Evolutionary conservation across 352 stramenopile species (phyloP).

Genomic region (Phytophthora chlamydospora): DNA sequence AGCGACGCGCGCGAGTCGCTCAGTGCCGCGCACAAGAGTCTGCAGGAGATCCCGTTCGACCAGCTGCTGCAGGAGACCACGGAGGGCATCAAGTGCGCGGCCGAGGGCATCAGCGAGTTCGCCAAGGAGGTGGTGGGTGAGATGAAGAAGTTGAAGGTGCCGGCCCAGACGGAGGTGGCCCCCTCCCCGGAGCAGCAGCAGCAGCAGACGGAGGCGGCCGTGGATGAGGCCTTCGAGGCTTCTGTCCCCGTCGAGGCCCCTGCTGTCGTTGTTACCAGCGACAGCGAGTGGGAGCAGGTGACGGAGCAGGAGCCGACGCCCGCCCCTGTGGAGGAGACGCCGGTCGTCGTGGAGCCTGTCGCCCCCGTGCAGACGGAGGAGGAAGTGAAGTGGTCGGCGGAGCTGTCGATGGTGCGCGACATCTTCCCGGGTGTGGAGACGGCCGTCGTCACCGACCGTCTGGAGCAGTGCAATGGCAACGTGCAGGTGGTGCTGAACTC

Average conservation of each 20-base stretch:
- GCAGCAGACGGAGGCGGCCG: slow-evolving; percentile 28
- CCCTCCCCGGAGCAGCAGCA: slow-evolving; percentile 36
- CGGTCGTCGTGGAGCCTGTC: slow-evolving; percentile 46
- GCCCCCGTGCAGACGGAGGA: slow-evolving; percentile 54
- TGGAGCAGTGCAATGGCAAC: slow-evolving; percentile 85
- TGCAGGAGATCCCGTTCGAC: slow-evolving; percentile 88
- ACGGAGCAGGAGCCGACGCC: slow-evolving; percentile 42
- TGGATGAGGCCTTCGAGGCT: slow-evolving; percentile 31
- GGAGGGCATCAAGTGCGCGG: slow-evolving; percentile 78
- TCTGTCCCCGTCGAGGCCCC: slow-evolving; percentile 18
- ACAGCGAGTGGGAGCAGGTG: slow-evolving; percentile 80
- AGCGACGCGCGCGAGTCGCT: slow-evolving; percentile 67
- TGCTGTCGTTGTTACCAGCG: slow-evolving; percentile 28
- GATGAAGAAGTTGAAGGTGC: slow-evolving; percentile 60
- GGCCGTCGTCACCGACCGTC: slow-evolving; percentile 52
- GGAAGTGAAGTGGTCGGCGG: slow-evolving; percentile 79
- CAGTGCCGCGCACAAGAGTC: slow-evolving; percentile 47
- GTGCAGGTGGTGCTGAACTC: slow-evolving; percentile 83
- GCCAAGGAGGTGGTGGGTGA: slow-evolving; percentile 79
- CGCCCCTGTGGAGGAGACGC: slow-evolving; percentile 35
- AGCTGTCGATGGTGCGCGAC: slow-evolving; percentile 76
- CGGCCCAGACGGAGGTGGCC: slow-evolving; percentile 35
- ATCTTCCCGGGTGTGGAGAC: slow-evolving; percentile 73
- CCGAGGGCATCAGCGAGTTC: slow-evolving; percentile 76
- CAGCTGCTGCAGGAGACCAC: slow-evolving; percentile 82